Conservation (phyloP, 1,284 basidiomycete species). For the Lentinula novae-zelandiae region DNA sequence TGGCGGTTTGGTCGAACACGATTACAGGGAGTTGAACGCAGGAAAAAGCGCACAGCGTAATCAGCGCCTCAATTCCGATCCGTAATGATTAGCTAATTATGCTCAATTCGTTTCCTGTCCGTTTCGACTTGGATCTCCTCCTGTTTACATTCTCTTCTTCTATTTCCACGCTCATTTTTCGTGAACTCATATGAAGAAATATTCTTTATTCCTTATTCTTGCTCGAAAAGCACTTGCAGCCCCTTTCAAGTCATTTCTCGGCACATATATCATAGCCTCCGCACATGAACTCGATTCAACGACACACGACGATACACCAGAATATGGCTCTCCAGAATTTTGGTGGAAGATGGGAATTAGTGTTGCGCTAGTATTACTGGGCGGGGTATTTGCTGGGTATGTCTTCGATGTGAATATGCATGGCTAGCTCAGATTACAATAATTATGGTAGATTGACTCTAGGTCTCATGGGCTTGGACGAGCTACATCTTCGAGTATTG, state of each 20-base stretch:
- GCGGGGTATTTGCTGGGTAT: conserved; percentile 86
- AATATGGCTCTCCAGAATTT: conserved; percentile 42
- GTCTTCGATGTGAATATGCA: conserved; percentile 22
- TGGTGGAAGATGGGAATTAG: conserved; percentile 70
- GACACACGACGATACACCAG: conserved; percentile 2
- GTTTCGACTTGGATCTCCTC: not conserved
- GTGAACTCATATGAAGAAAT: not conserved
- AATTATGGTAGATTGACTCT: conserved; percentile 62
- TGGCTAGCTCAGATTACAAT: not conserved
- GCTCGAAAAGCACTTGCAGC: not conserved
- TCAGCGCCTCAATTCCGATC: too few species aligned
- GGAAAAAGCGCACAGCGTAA: too few species aligned
- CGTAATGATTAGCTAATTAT: too few species aligned
- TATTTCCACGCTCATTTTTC: conserved; percentile 1
- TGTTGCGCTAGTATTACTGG: conserved; percentile 64
- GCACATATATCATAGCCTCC: not conserved
- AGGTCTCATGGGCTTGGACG: conserved; percentile 93
- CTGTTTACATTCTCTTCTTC: not conserved
- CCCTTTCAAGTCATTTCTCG: not conserved
- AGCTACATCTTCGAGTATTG: conserved; percentile 87
- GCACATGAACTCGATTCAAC: not conserved
- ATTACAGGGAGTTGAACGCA: too few species aligned
- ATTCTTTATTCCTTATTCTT: not conserved
- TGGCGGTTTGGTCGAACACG: too few species aligned
- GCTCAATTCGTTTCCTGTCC: too few species aligned